These are phyloP conservation scores for Saturnispora silvae DNA, from an alignment of 805 yeast species.

Conservation along the genomic window DNA sequence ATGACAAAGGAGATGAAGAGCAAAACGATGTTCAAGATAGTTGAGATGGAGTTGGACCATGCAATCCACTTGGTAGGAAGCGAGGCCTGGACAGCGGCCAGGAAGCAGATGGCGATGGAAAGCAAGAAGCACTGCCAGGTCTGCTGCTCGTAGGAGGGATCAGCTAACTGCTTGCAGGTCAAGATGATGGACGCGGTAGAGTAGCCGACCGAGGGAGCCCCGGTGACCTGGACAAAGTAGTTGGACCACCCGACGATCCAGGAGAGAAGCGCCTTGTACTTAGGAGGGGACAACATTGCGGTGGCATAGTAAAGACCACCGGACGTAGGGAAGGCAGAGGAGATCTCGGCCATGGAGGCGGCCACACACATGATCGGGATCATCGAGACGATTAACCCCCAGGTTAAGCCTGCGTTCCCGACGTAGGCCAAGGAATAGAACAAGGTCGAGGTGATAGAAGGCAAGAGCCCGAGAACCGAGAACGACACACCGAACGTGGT, in stretches of 20 bases:
- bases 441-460: conserved; percentile 57
- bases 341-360: conserved; percentile 52
- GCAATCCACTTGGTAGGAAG: conserved; percentile 48
- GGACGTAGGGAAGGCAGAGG: conserved; percentile 56
- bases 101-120: conserved; percentile 39
- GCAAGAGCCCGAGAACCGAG: conserved; percentile 53
- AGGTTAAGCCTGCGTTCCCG: conserved; percentile 54
- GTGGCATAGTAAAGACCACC: conserved; percentile 66
- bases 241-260: conserved; percentile 59
- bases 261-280: conserved; percentile 41
- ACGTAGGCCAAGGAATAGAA: conserved; percentile 49
- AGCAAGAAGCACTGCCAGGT: conserved; percentile 42
- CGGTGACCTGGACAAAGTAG: conserved; percentile 55
- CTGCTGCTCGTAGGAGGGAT: conserved; percentile 31
- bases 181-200: conserved; percentile 47
- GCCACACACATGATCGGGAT: conserved; percentile 48
- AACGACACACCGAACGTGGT: conserved; percentile 55
- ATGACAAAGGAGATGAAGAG: conserved; percentile 42
- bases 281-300: conserved; percentile 48
- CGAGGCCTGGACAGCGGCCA: conserved; percentile 38
- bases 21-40: conserved; percentile 38
- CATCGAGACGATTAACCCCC: conserved; percentile 52
- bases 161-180: conserved; percentile 35
- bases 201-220: conserved; percentile 50
- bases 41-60: conserved; percentile 38